Base-by-base conservation (phyloP, 441 rosid species). In the Isatis lusitanica region DNA sequence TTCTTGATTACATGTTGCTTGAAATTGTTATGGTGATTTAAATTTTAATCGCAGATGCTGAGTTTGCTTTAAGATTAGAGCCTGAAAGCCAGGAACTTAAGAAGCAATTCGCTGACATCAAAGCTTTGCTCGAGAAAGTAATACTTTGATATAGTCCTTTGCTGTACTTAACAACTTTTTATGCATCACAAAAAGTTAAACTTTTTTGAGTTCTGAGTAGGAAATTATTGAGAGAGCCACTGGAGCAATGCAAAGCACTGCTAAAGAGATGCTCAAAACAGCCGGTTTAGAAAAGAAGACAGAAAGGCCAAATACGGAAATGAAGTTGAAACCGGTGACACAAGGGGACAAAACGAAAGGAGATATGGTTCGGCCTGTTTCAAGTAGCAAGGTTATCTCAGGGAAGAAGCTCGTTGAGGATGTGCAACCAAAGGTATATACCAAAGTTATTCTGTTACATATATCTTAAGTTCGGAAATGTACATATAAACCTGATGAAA, bases 71-170 rank as follows among this genome's bases (percentile, higher is more conserved):
- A 79, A 85, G 88, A 78, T 80, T 92, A 81, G 98, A 95, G 82
- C 96, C 97, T 47, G 77, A 87, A 58, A 95, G 88, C 75, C 91
- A 87, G 78, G 97, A 92, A 77, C 77, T 92, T 73, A 87, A 90
- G 85, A 92, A 90, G 85, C 98, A 89, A 68, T 78, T 81, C 76
- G 78, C 92, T 6, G 91, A 90, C 68, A 84, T 85, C 53, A 91
- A 89, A 82, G 81, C 85, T 57, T 78, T 91, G 73, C 85, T 84
- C 62, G 90, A 88, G 79, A 92, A 91, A 75, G 99, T 87, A 80
- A 63, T 74, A 33, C 40, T 46, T 36, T 11, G 16, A 56, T 33
- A 26, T 46, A 3, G 36, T 61, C 31, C 7, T 18, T 33, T 21
- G 28, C 30, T 68, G 30, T 31, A 17, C 53, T 10, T 64, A 40